These are phyloP conservation scores for Sarcomyxa edulis DNA, from an alignment of 768 basidiomycete species.

Conservation along the genomic window DNA sequence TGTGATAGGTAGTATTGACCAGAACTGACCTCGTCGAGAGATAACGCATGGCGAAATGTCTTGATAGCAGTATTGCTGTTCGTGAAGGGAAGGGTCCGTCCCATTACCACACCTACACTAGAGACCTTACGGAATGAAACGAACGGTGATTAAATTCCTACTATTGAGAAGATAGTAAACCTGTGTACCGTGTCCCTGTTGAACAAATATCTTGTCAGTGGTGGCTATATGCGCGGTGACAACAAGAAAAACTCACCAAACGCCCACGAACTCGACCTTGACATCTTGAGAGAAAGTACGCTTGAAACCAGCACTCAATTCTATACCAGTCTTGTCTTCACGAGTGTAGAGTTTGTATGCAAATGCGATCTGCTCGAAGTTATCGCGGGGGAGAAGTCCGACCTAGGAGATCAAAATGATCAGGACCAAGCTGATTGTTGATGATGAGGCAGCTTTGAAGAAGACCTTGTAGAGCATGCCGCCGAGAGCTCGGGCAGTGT, in stretches of 20 bases:
- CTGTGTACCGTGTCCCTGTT: too few species aligned
- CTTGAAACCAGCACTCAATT: slow-evolving; percentile 64
- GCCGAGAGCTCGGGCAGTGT: slow-evolving; percentile 66
- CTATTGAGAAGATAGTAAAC: background rate
- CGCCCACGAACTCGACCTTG: slow-evolving; percentile 72
- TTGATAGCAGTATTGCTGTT: slow-evolving; percentile 56
- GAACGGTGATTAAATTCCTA: slow-evolving; percentile 55
- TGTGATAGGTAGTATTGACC: background rate
- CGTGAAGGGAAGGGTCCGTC: slow-evolving; percentile 62
- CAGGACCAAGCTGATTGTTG: background rate
- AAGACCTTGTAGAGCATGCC: slow-evolving; percentile 68
- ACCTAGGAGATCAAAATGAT: slow-evolving; percentile 35
- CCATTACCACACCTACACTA: slow-evolving; percentile 64
- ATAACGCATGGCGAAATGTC: slow-evolving; percentile 71
- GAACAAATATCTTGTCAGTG: background rate
- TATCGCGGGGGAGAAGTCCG: slow-evolving; percentile 65
- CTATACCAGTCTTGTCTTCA: slow-evolving; percentile 35
- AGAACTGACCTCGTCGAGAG: slow-evolving; percentile 65
- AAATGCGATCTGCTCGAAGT: slow-evolving; percentile 64
- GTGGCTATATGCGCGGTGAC: background rate
- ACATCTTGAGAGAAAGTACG: slow-evolving; percentile 64
- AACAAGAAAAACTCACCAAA: slow-evolving; percentile 51
- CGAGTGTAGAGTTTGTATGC: slow-evolving; percentile 70
- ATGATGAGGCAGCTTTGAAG: background rate
- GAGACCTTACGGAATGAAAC: too few species aligned